These are phyloP conservation scores for Cutaneotrichosporon sp. DNA, from an alignment of 1,284 basidiomycete species.

Conservation along the genomic window DNA sequence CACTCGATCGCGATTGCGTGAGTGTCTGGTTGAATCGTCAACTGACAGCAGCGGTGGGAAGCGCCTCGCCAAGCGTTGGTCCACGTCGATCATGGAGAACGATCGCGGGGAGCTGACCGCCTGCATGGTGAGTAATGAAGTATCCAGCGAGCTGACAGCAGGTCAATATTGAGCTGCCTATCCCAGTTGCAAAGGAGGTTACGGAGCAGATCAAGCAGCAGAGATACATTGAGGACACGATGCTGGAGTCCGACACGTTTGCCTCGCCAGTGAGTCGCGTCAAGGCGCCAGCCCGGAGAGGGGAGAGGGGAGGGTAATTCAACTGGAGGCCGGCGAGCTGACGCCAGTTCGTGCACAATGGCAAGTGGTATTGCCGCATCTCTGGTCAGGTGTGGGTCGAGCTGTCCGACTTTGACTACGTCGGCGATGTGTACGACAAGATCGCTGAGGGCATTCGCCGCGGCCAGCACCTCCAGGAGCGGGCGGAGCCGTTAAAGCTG, in stretches of 20 bases:
- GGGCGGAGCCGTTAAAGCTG: not conserved
- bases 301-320: not conserved
- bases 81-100: constrained; percentile 65
- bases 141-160: constrained; percentile 19
- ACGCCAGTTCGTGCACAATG: constrained; percentile 59
- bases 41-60: constrained; percentile 61
- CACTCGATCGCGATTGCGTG: constrained; percentile 66
- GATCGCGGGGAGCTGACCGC: constrained; percentile 66
- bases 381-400: constrained; percentile 72
- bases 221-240: constrained; percentile 34
- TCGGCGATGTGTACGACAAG: constrained; percentile 37
- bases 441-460: constrained; percentile 32
- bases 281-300: not conserved
- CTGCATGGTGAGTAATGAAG: constrained; percentile 64
- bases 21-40: constrained; percentile 12
- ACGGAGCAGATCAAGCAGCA: constrained; percentile 29
- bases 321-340: not conserved
- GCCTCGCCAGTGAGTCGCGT: constrained; percentile 32
- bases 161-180: constrained; percentile 53
- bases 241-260: constrained; percentile 36
- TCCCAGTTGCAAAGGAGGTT: constrained; percentile 27
- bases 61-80: constrained; percentile 64
- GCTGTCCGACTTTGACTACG: constrained; percentile 48
- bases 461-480: constrained; percentile 16
- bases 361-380: constrained; percentile 69